Percentiles rank a stretch among this genome's conserved stretches.
These are phyloP conservation scores for Collybiopsis confluens DNA, from an alignment of 768 basidiomycete species.

Conservation along the genomic window DNA sequence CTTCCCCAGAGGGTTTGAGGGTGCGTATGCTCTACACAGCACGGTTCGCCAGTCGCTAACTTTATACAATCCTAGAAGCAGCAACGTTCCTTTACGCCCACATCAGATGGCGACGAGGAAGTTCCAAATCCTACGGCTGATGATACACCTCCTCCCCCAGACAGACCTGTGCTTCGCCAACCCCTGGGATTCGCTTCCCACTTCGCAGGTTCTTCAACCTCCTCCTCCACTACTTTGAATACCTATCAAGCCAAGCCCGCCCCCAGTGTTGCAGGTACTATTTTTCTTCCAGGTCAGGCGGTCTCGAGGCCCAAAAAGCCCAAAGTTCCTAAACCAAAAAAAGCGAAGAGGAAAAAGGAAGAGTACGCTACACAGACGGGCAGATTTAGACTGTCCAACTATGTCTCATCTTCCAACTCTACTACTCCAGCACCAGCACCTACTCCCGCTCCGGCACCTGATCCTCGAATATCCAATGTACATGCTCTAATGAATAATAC, in stretches of 20 bases:
- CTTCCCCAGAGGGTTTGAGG: constrained; percentile 45
- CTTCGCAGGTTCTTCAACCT: constrained; percentile 19
- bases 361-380: constrained; percentile 43
- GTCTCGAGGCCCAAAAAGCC: constrained; percentile 16
- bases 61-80: constrained; percentile 27
- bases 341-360: constrained; percentile 29
- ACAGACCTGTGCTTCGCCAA: constrained; percentile 53
- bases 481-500: neutral
- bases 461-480: neutral
- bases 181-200: constrained; percentile 49
- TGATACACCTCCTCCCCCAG: constrained; percentile 44
- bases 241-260: constrained; percentile 37
- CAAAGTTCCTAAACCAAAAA: constrained; percentile 18
- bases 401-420: constrained; percentile 7
- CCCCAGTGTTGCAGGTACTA: constrained; percentile 16
- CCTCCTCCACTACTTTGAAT: constrained; percentile 24
- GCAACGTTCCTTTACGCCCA: constrained; percentile 48
- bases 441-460: neutral
- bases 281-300: constrained; percentile 56
- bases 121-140: constrained; percentile 28
- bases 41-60: neutral
- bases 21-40: neutral
- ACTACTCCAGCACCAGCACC: neutral
- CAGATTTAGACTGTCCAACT: constrained; percentile 45
- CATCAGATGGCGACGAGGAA: constrained; percentile 41